Base-by-base conservation (phyloP, 2,329 filamentous ascomycete genomes). In the Botrytis cinerea region DNA sequence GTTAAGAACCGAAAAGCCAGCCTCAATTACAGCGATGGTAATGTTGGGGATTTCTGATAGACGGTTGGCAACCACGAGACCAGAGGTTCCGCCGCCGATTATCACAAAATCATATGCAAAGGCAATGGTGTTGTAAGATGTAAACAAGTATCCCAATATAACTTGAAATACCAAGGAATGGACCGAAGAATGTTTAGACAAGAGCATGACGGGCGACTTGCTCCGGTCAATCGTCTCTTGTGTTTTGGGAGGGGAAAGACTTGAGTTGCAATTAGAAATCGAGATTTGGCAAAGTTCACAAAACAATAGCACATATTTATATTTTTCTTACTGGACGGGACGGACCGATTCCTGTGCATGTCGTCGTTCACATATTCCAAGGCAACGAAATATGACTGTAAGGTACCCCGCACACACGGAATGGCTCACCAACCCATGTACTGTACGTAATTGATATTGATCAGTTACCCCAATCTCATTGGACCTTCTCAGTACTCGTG, bases 21-120 rank as follows among this genome's bases (percentile, higher is more conserved):
- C 77, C 71, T 78, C 78, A 35, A 79, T 75, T 22, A 78, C 73
- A 16, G 75, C 77, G 28, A 79, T 75, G 38, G 62, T 75, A 9
- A 78, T 70, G 25, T 70, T 61, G 20, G 73, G 40, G 35, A 72
- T 48, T 57, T 76, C 74, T 16, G 77, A 73, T 35, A 78, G 74
- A 35, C 77, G 75, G 60, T 75, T 78, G 57, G 76, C 77, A 20
- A 78, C 43, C 16, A 75, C 73, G n/a, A 78, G 71, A 14, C 77
- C 77, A 40, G 71, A 73, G 14, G 76, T 76, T 22, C 76, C 77
- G 10, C 74, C 76, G 28, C 75, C 76, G 16, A 78, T 74, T 40
- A 78, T 75, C 32, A 77, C 69, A 25, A 72, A 75, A 57, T 77
- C 75, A n/a, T 70, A 75, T 61, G 38, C 38, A 14, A 66, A 22